A percentile compares a stretch with the other conserved stretches of the same genome.
phyloP scores from a whole-genome alignment of 495 filamentous ascomycete genomes.

The Tricharina praecox region DNA sequence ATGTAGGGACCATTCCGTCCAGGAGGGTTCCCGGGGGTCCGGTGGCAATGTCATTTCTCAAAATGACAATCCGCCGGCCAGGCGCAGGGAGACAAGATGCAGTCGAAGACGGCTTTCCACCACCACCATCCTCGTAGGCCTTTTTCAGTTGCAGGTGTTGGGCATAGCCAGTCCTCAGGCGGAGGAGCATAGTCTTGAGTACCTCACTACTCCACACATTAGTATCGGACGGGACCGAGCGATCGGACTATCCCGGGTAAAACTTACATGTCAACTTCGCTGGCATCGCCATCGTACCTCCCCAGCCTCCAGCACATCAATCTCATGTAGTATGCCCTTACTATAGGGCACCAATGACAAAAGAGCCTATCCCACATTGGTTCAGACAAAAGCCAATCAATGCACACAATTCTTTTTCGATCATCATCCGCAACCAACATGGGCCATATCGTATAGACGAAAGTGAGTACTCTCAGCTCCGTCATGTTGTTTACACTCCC shows the following conservation, averaged over 20 bases:
- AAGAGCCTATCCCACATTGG: constrained; percentile 71
- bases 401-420: constrained; percentile 55
- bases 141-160: constrained; percentile 62
- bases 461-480: constrained; percentile 73
- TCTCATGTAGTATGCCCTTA: constrained; percentile 87
- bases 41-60: constrained; percentile 61
- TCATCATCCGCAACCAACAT: constrained; percentile 47
- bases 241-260: constrained; percentile 4
- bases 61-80: constrained; percentile 78
- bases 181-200: constrained; percentile 48
- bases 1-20: constrained; percentile 27
- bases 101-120: constrained; percentile 48
- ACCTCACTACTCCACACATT: constrained; percentile 42
- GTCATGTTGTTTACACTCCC: constrained; percentile 86
- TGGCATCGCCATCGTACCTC: constrained; percentile 52
- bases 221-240: too few relatives aligned
- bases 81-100: constrained; percentile 76
- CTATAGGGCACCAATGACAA: constrained; percentile 98
- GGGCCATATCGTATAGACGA: constrained; percentile 71
- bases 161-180: constrained; percentile 58
- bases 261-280: constrained; percentile 53
- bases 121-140: constrained; percentile 38
- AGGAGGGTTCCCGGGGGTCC: constrained; percentile 33
- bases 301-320: constrained; percentile 83
- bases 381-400: constrained; percentile 65